Conservation (phyloP, 108 stramenopile genomes). For the Fistulifera solaris region DNA sequence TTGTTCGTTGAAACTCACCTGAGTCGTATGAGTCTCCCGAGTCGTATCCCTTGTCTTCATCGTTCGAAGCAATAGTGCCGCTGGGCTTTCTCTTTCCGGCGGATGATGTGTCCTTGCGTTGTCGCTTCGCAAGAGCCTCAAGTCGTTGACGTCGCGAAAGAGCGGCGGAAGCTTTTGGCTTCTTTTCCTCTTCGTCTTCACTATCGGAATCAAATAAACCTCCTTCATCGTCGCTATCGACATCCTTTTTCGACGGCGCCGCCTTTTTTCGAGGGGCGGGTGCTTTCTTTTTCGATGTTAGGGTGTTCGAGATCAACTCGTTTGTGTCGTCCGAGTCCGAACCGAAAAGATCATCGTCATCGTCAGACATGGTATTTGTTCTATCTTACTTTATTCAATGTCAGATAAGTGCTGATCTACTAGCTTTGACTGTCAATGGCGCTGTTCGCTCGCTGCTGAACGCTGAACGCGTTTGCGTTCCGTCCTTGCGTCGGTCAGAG, state of each 20-base stretch:
- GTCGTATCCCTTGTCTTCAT: constrained; percentile 49
- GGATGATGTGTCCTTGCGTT: constrained; percentile 16
- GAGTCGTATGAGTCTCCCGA: constrained; percentile 63
- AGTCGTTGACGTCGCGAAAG: constrained; percentile 55
- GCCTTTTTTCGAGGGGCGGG: neutral
- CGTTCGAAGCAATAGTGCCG: constrained; percentile 11
- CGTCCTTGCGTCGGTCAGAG: no score
- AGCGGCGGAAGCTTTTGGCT: constrained; percentile 10
- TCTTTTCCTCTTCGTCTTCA: constrained; percentile 39
- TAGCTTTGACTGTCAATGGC: no score
- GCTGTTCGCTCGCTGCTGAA: no score
- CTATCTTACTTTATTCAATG: no score
- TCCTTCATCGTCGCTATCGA: constrained; percentile 1
- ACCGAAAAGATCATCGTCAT: constrained; percentile 62
- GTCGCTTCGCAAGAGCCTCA: constrained; percentile 64
- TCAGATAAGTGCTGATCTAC: no score
- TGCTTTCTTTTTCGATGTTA: constrained; percentile 18
- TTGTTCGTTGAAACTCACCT: constrained; percentile 53
- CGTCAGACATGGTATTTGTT: constrained; percentile 45
- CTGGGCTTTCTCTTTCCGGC: constrained; percentile 19
- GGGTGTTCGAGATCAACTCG: constrained; percentile 50
- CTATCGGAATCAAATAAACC: constrained; percentile 24
- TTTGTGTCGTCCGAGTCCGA: constrained; percentile 71
- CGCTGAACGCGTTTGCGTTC: no score
- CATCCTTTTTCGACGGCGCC: constrained; percentile 1